These are phyloP conservation scores for Chytridiales sp. DNA, from an alignment of 371 early-diverging fungal species.

Conservation along the genomic window DNA sequence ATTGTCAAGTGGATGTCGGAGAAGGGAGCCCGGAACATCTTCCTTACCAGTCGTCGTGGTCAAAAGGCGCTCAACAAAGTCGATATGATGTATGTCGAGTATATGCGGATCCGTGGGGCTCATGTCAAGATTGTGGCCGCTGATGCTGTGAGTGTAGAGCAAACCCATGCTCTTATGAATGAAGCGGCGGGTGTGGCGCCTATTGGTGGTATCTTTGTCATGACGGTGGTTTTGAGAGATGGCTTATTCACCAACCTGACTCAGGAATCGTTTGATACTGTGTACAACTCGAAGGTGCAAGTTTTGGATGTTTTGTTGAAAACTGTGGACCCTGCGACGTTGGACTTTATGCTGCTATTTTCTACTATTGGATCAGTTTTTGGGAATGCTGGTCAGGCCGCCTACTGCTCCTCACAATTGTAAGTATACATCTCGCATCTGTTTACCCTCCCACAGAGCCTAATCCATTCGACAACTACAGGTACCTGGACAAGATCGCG, in stretches of 20 bases:
- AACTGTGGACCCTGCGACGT: constrained; percentile 1
- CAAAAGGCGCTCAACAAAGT: not conserved
- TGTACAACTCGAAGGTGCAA: constrained; percentile 15
- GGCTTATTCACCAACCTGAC: constrained; percentile 15
- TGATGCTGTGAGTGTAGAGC: constrained; percentile 2
- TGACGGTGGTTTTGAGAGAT: constrained; percentile 17
- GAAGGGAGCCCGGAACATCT: constrained; percentile 14
- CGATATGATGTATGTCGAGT: constrained; percentile 6
- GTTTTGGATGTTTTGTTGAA: constrained; percentile 1
- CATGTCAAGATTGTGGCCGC: constrained; percentile 12
- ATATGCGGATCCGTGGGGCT: not conserved
- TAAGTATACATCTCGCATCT: not conserved
- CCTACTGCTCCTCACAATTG: constrained; percentile 12
- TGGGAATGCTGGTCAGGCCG: constrained; percentile 20
- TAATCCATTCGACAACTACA: not conserved
- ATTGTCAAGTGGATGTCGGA: constrained; percentile 7
- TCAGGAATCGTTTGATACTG: constrained; percentile 3
- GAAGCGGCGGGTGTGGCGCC: constrained; percentile 1
- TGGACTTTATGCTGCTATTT: constrained; percentile 21
- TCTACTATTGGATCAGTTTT: constrained; percentile 9
- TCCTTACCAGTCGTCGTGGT: constrained; percentile 16
- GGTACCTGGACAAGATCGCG: constrained; percentile 15
- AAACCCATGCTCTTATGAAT: not conserved
- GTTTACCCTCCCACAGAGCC: not conserved
- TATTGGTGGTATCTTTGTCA: constrained; percentile 17